Evolutionary conservation across 805 yeast genomes (phyloP).

Genomic region (Torulaspora franciscae): DNA sequence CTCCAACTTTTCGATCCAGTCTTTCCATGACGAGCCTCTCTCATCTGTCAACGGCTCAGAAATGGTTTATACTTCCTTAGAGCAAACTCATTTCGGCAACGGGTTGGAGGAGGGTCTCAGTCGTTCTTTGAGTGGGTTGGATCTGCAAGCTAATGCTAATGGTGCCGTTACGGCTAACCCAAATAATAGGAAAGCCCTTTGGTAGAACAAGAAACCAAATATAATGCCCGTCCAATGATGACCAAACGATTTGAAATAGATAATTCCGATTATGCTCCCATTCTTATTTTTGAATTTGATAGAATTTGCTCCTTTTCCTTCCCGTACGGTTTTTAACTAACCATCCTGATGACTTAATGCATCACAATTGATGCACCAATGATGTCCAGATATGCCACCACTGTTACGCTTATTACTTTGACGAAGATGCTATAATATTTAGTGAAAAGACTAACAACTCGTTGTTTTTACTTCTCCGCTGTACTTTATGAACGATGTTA

Average conservation of each 20-base stretch:
- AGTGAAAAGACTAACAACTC: conserved; percentile 2
- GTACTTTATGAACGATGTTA: conserved; percentile 8
- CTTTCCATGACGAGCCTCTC: conserved; percentile 26
- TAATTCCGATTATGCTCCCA: conserved; percentile 3
- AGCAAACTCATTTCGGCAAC: conserved; percentile 17
- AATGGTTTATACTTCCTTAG: conserved; percentile 19
- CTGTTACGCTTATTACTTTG: conserved; percentile 8
- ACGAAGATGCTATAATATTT: conserved; percentile 2
- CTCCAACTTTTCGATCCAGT: conserved; percentile 33
- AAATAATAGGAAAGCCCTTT: conserved; percentile 13
- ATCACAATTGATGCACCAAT: conserved; percentile 13
- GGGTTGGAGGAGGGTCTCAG: conserved; percentile 32
- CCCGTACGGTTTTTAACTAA: background rate
- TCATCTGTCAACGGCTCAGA: conserved; percentile 15
- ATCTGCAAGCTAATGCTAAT: conserved; percentile 21
- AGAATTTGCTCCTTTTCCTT: conserved; percentile 7
- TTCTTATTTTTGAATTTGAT: conserved; percentile 8
- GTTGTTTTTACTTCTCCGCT: conserved; percentile 5
- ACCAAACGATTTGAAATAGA: background rate
- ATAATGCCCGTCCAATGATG: conserved; percentile 1
- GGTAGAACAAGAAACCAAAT: conserved; percentile 8
- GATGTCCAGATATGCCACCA: conserved; percentile 10
- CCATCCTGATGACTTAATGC: conserved; percentile 9
- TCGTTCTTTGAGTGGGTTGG: conserved; percentile 34
- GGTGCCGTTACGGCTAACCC: conserved; percentile 8